Percentiles rank a stretch among this genome's conserved stretches.
Evolutionary conservation across 1,139 yeast genomes (phyloP).

Genomic region (Geotrichum bryndzae): DNA sequence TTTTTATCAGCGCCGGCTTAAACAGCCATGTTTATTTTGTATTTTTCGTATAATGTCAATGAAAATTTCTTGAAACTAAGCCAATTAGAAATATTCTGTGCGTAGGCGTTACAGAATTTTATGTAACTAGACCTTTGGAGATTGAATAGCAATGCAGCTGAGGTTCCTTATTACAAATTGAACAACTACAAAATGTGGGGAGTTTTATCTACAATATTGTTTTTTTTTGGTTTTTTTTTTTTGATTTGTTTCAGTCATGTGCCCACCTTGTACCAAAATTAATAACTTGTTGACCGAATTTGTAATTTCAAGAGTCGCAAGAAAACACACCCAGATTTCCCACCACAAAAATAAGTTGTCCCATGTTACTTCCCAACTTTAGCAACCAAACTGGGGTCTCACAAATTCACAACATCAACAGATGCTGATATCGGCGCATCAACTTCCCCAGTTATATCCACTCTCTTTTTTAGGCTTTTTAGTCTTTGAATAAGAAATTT

Average conservation of each 20-base stretch:
- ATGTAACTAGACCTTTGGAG: not conserved
- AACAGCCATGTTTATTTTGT: not conserved
- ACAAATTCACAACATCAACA: not conserved
- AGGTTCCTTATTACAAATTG: too few species aligned
- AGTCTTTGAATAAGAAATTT: too few species aligned
- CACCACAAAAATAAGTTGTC: not conserved
- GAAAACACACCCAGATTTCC: not conserved
- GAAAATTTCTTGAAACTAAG: not conserved
- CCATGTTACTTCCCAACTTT: not conserved
- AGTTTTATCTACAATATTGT: not conserved
- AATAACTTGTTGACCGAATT: not conserved
- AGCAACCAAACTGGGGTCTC: not conserved
- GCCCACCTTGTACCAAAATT: not conserved
- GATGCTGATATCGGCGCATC: too few species aligned
- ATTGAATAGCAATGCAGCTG: not conserved
- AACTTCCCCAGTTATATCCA: too few species aligned
- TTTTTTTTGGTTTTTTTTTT: not conserved
- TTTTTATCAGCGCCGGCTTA: not conserved
- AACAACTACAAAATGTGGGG: not conserved
- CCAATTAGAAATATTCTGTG: not conserved
- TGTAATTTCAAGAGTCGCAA: not conserved
- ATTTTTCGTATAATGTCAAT: not conserved
- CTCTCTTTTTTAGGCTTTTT: too few species aligned
- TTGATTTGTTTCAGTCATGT: not conserved
- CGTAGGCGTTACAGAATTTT: too few species aligned